These are phyloP conservation scores for Sclerotinia spermophila DNA, from an alignment of 2,329 filamentous ascomycete genomes.

Conservation along the genomic window DNA sequence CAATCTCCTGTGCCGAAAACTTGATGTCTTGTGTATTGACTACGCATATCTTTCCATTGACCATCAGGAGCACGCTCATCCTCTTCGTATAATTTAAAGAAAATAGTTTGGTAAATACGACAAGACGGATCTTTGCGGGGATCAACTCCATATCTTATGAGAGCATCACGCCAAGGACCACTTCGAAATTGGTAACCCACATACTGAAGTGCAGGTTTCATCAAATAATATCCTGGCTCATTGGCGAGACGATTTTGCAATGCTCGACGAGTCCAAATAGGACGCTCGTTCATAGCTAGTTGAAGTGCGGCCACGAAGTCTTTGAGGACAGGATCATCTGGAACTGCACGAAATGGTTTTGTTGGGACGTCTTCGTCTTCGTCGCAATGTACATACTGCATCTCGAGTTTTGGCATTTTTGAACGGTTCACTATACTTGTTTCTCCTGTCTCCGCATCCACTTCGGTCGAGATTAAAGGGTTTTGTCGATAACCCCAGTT, in stretches of 20 bases:
- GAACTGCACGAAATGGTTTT: slow-evolving; percentile 19
- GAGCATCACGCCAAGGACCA: slow-evolving; percentile 85
- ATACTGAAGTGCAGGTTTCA: slow-evolving; percentile 77
- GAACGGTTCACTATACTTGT: slow-evolving; percentile 33
- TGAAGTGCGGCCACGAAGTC: slow-evolving; percentile 62
- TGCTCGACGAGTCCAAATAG: slow-evolving; percentile 82
- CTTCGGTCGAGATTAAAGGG: slow-evolving; percentile 52
- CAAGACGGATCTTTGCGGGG: slow-evolving; percentile 73
- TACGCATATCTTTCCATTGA: slow-evolving; percentile 28
- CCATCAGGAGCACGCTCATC: slow-evolving; percentile 26
- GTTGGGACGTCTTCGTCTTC: slow-evolving; percentile 25
- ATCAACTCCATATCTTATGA: slow-evolving; percentile 82
- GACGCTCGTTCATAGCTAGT: slow-evolving; percentile 65
- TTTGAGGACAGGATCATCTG: slow-evolving; percentile 52
- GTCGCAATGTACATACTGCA: slow-evolving; percentile 29
- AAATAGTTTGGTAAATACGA: slow-evolving; percentile 82
- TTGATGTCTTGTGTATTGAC: slow-evolving; percentile 21
- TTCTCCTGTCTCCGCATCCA: slow-evolving; percentile 34
- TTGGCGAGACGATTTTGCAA: slow-evolving; percentile 67
- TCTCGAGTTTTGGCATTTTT: slow-evolving; percentile 24
- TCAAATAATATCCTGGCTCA: slow-evolving; percentile 48
- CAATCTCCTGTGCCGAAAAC: slow-evolving; percentile 26
- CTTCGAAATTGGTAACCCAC: slow-evolving; percentile 89
- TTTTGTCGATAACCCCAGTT: slow-evolving; percentile 84
- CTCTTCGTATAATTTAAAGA: slow-evolving; percentile 64